These are phyloP conservation scores for Neonectria sp. DNA, from an alignment of 2,329 filamentous ascomycete genomes.

Conservation along the genomic window DNA sequence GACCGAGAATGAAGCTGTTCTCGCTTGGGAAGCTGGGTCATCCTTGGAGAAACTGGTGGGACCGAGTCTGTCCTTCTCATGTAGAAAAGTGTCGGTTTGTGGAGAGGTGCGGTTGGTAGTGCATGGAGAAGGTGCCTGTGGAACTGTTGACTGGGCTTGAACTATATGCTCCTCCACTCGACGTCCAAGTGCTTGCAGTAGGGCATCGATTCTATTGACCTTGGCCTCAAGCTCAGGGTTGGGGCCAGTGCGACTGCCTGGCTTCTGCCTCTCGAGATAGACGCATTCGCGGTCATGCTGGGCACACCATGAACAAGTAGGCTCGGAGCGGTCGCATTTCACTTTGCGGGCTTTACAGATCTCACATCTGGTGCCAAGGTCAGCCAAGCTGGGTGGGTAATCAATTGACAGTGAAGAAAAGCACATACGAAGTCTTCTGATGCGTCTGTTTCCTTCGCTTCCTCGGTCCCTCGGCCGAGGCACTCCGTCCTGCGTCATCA, in stretches of 20 bases:
- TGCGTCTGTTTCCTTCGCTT: no score
- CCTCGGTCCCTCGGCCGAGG: no score
- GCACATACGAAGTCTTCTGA: conserved; percentile 56
- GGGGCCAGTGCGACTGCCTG: conserved; percentile 74
- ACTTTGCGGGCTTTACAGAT: conserved; percentile 63
- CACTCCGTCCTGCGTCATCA: no score
- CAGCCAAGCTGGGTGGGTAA: no score
- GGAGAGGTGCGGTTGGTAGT: no score
- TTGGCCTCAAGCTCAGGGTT: conserved; percentile 72
- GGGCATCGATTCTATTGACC: conserved; percentile 66
- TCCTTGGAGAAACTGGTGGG: no score
- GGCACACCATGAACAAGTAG: conserved; percentile 79
- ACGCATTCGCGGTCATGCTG: conserved; percentile 77
- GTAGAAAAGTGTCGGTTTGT: no score
- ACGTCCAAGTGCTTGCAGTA: conserved; percentile 59
- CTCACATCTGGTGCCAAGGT: conserved; percentile 45
- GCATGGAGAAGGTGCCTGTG: neutral
- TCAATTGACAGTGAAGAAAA: conserved; percentile 27
- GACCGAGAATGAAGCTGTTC: no score
- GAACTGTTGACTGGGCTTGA: conserved; percentile 48
- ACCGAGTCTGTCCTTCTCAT: no score
- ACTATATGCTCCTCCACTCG: conserved; percentile 60
- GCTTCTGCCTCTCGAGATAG: conserved; percentile 80
- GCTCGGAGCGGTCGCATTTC: conserved; percentile 68
- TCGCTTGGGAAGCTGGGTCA: no score